Evolutionary conservation across 1,284 basidiomycete species (phyloP).

Genomic region (Rhizoctonia solani): DNA sequence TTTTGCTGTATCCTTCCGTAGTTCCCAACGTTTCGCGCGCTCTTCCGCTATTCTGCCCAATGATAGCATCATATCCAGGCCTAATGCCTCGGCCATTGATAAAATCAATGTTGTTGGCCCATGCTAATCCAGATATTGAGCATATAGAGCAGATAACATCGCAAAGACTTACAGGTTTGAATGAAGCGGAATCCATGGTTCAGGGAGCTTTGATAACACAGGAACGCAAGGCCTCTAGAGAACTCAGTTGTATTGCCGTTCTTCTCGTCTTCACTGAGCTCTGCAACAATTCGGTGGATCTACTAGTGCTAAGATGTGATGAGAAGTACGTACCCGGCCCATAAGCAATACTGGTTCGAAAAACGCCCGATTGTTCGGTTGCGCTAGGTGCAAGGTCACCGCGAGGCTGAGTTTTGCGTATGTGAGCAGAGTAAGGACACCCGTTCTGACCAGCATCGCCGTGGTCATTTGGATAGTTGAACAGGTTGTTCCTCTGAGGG

Average conservation of each 20-base stretch:
- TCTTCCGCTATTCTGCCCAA: conserved; percentile 49
- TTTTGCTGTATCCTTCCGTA: conserved; percentile 42
- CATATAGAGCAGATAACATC: background rate
- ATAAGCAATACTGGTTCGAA: conserved; percentile 54
- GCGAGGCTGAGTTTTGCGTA: conserved; percentile 59
- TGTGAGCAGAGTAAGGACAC: conserved; percentile 62
- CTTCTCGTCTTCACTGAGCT: conserved; percentile 46
- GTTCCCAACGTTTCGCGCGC: conserved; percentile 49
- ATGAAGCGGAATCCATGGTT: conserved; percentile 55
- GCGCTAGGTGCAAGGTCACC: conserved; percentile 47
- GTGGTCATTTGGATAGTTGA: conserved; percentile 47
- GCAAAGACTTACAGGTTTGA: conserved; percentile 46
- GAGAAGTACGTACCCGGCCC: conserved; percentile 44
- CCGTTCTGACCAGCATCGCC: conserved; percentile 45
- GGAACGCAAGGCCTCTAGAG: conserved; percentile 57
- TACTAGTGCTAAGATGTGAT: background rate
- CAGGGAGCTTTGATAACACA: conserved; percentile 55
- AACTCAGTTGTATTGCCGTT: conserved; percentile 49
- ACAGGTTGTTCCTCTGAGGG: conserved; percentile 52
- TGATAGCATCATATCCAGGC: conserved; percentile 47
- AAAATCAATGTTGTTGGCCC: conserved; percentile 44
- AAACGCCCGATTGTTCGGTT: conserved; percentile 44
- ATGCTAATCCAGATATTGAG: conserved; percentile 34
- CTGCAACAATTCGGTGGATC: conserved; percentile 32
- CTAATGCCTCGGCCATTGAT: conserved; percentile 37